Percentiles rank a stretch among this genome's conserved stretches.
These are phyloP conservation scores for Hydnomerulius pinastri DNA, from an alignment of 768 basidiomycete species.

Conservation along the genomic window DNA sequence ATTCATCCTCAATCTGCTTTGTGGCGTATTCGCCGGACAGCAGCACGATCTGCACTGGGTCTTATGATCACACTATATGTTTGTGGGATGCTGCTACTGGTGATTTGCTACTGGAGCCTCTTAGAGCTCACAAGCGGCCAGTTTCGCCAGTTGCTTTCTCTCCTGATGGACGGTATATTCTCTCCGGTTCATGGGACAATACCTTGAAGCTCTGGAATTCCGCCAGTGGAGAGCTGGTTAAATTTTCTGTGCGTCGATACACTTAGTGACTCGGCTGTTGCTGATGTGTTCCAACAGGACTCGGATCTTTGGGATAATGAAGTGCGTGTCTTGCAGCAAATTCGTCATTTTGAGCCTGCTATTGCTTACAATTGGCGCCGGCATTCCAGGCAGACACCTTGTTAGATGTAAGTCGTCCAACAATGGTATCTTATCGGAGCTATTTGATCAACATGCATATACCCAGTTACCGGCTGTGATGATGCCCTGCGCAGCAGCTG, in stretches of 20 bases:
- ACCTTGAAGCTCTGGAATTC: background rate
- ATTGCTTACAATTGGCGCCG: background rate
- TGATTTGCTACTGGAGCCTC: background rate
- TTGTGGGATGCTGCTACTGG: background rate
- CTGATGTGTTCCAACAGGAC: no score
- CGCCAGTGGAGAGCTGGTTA: background rate
- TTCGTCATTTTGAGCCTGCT: no score
- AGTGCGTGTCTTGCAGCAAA: no score
- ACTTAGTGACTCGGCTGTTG: no score
- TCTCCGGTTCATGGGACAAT: background rate
- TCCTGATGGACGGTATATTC: background rate
- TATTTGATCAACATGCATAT: background rate
- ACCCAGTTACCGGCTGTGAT: background rate
- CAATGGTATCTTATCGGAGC: background rate
- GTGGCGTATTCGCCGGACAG: background rate
- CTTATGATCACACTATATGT: background rate
- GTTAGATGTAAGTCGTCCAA: background rate
- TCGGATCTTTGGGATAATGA: no score
- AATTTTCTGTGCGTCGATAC: conserved; percentile 31
- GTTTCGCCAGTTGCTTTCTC: background rate
- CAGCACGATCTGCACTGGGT: background rate
- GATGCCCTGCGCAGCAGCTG: no score
- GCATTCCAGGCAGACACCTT: background rate
- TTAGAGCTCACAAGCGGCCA: background rate
- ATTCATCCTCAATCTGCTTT: no score